These are phyloP conservation scores for Trichoderma harzianum DNA, from an alignment of 2,329 filamentous ascomycete species.

Conservation along the genomic window DNA sequence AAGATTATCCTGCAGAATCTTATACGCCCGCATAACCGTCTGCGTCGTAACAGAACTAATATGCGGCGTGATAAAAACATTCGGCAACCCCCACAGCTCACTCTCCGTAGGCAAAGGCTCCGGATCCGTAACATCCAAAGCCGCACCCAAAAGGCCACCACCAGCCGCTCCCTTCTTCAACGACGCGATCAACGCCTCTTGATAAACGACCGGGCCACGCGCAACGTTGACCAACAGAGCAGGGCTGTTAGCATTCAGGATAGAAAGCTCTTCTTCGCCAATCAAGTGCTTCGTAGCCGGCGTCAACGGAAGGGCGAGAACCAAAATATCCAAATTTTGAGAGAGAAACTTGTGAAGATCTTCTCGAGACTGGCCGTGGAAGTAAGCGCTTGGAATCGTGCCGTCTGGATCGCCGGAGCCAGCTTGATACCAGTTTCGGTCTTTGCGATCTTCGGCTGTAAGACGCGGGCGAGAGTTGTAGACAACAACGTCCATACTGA, in stretches of 20 bases:
- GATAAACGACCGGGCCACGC: neutral
- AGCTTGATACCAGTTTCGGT: neutral
- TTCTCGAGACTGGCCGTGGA: neutral
- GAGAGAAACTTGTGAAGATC: neutral
- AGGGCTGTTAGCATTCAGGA: neutral
- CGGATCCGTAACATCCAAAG: neutral
- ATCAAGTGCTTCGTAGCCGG: neutral
- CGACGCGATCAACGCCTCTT: neutral
- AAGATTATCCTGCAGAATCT: neutral
- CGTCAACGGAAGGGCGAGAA: neutral
- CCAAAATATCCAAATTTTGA: neutral
- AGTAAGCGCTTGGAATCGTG: neutral
- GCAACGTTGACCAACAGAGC: neutral
- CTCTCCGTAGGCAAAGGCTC: slow-evolving; percentile 3
- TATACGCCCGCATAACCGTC: neutral
- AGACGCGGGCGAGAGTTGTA: slow-evolving; percentile 4
- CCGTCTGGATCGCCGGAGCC: slow-evolving; percentile 1
- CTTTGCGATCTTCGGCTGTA: slow-evolving; percentile 5
- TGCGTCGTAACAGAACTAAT: neutral
- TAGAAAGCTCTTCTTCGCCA: neutral
- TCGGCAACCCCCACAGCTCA: slow-evolving; percentile 1
- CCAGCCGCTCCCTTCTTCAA: neutral
- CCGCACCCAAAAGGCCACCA: neutral
- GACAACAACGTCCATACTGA: neutral
- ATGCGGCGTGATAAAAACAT: slow-evolving; percentile 4